Base-by-base conservation (phyloP, 345 rosid genomes). In the Cardamine resedifolia region DNA sequence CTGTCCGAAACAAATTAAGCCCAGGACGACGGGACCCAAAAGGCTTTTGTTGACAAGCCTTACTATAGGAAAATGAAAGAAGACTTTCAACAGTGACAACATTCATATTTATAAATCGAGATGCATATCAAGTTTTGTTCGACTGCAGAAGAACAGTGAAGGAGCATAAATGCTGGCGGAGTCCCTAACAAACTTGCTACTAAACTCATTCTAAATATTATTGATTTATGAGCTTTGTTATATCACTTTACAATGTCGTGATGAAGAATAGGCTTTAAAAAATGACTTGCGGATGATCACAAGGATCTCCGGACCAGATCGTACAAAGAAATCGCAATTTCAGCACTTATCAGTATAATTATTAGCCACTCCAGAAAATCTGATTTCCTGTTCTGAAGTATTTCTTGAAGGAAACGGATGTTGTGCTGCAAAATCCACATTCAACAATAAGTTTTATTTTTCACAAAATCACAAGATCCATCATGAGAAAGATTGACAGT, bases 291-390 rank as follows among this genome's bases (percentile, higher is more conserved):
- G 18, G 68, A 33, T 14, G 44, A 19, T 80, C 78, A 80, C 44
- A 80, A 70, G 34, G 94, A 86, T 64, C 80, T 81, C 7, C 67
- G 61, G 56, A 83, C 23, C 62, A 88, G 34, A 57, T 90, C 91
- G 27, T 84, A 88, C 31, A 90, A 76, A 5, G 96, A 86, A 10
- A 93, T 88, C 3, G 83, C 77, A 48, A 93, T 88, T 77, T 93
- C 98, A 1, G 82, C 96, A 64, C 89, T 83, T 2, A 93, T 88
- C 84, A 95, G 69, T 36, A 91, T 69, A 24, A 95, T 91, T 83
- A 95, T 90, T 71, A 95, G 92, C 98, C 96, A 95, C 74, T 95
- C 99, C 61, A 95, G 73, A 68, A 91, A 88, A 87, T 87, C 94
- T 8, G 99, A 91, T 79, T 91, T 91, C 83, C 97, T 83, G 56